Evolutionary conservation across 306 rosid genomes (phyloP), one percentile per base, ranked within the genome.

Genomic region (Coriaria nepalensis): DNA sequence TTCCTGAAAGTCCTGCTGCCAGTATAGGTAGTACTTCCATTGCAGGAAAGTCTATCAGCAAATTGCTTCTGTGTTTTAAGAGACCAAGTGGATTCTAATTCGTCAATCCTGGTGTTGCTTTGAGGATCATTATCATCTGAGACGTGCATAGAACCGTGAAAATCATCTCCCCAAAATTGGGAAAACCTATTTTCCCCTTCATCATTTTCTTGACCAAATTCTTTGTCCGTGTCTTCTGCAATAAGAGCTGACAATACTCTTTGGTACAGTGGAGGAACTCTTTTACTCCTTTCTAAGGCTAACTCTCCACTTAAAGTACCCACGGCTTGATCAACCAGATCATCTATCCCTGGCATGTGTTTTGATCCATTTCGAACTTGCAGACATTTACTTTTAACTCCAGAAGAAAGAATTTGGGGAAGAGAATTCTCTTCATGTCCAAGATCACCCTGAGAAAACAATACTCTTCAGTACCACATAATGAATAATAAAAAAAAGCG

Each of bases 191-290:
- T 53, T 53, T 72, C 73, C 54, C 61, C 70, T 35, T 67, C 73
- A 62, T 41, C 51, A 41, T 44, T 56, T 58, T 63, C 66, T 48
- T 61, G 79, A 45, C n/a, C n/a, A n/a, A 55, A 70, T 50, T 80
- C 86, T 48, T 76, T 79, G 41, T 32, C 53, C 53, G 73, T 81
- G 61, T 80, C 88, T 13, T 80, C 93, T 54, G 66, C 41, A 14
- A 87, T 77, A 55, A 87, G 62, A 62, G 96, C 93, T 56, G 94
- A 55, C 67, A 83, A 60, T 37, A 87, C 93, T 61, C 88, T 76
- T 60, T 78, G 88, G 69, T 73, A 87, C 53, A 83, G 62, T 6
- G 93, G 93, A 47, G 73, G 62, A 52, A 64, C 55, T 46, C 45
- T 67, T 70, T 52, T 68, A 20, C 32, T 53, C 61, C 58, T 68